Evolutionary conservation across 75 land plant species (phyloP).

Genomic region (Isoetes taiwanensis): DNA sequence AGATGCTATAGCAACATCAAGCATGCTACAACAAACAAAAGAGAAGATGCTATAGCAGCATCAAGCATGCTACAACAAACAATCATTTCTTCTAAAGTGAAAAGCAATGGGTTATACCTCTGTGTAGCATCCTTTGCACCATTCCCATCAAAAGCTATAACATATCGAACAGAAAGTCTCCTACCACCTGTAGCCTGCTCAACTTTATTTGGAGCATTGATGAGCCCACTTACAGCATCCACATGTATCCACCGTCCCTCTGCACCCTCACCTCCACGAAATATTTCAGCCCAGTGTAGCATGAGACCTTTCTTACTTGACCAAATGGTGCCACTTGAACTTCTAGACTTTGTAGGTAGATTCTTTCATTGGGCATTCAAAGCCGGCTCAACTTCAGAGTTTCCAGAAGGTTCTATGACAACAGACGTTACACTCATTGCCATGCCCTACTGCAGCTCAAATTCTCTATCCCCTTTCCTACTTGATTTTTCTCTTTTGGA

Average conservation of each 20-base stretch:
- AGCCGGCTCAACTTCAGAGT: too few relatives aligned
- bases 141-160: constrained; percentile 77
- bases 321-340: constrained; percentile 42
- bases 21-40: too few relatives aligned
- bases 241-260: constrained; percentile 96
- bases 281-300: constrained; percentile 91
- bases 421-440: constrained; percentile 75
- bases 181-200: constrained; percentile 57
- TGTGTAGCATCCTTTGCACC: constrained; percentile 98
- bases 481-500: constrained; percentile 16
- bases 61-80: too few relatives aligned
- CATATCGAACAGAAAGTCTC: constrained; percentile 72
- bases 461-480: constrained; percentile 83
- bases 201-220: constrained; percentile 72
- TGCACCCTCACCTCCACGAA: constrained; percentile 51
- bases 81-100: too few relatives aligned
- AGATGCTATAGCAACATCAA: too few relatives aligned
- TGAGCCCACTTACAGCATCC: constrained; percentile 61
- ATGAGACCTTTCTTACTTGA: constrained; percentile 62
- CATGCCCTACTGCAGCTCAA: constrained; percentile 70
- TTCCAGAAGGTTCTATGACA: constrained; percentile 6
- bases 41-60: too few relatives aligned
- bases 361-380: too few relatives aligned
- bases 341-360: constrained; percentile 8
- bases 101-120: constrained; percentile 51